A percentile compares a stretch with the other conserved stretches of the same genome.
phyloP scores from a whole-genome alignment of 306 rosid genomes.

The Vicia villosa region DNA sequence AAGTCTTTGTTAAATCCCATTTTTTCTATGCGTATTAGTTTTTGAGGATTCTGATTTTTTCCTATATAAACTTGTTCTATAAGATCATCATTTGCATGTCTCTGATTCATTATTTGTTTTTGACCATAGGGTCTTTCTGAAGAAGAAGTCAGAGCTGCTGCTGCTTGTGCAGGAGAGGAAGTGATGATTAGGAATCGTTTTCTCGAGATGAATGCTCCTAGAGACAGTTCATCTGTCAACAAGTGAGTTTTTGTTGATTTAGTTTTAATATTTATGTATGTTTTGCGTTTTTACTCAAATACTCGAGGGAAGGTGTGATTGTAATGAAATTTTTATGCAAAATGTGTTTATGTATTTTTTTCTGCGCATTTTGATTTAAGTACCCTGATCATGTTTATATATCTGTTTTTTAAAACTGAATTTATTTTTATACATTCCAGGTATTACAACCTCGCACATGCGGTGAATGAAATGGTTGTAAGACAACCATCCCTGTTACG shows the following conservation, averaged over 20 bases:
- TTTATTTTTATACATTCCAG: constrained; percentile 48
- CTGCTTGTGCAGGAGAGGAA: constrained; percentile 98
- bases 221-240: constrained; percentile 82
- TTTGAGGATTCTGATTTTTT: constrained; percentile 30
- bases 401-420: constrained; percentile 2
- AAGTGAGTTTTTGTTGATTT: constrained; percentile 61
- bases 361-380: neutral
- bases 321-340: neutral
- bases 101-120: constrained; percentile 36
- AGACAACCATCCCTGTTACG: constrained; percentile 94
- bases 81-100: constrained; percentile 3
- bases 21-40: constrained; percentile 18
- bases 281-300: constrained; percentile 8
- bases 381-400: constrained; percentile 21
- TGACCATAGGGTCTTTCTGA: constrained; percentile 88
- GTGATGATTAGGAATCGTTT: constrained; percentile 91
- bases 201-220: constrained; percentile 96
- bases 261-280: constrained; percentile 9
- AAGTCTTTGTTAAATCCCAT: neutral
- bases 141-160: constrained; percentile 98
- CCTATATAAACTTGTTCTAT: constrained; percentile 24
- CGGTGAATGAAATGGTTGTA: constrained; percentile 81
- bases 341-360: constrained; percentile 18
- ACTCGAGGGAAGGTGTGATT: constrained; percentile 2
- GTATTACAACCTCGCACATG: constrained; percentile 96